Evolutionary conservation across 495 filamentous ascomycete species (phyloP).

Genomic region (Entonaema liquescens): DNA sequence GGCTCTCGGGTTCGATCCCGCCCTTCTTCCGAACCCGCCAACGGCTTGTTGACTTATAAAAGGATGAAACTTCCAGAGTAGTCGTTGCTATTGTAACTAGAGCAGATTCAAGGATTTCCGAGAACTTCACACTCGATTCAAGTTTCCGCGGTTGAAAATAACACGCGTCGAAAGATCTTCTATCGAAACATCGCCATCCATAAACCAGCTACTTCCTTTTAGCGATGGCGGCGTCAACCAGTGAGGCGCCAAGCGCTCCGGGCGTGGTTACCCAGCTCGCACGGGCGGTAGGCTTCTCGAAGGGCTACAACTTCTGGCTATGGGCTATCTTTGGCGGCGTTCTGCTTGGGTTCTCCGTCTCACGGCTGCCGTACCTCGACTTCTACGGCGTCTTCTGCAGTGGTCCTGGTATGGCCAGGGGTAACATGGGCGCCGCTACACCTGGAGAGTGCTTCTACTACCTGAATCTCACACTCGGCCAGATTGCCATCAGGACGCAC

Average conservation of each 20-base stretch:
- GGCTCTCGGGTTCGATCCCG: not conserved
- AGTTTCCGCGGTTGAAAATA: not conserved
- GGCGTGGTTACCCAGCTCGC: slow-evolving; percentile 41
- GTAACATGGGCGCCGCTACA: slow-evolving; percentile 27
- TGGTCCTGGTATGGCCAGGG: not conserved
- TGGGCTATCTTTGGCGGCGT: slow-evolving; percentile 48
- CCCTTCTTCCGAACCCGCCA: not conserved
- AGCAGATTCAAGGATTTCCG: not conserved
- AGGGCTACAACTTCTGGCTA: slow-evolving; percentile 51
- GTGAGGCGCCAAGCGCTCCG: slow-evolving; percentile 9
- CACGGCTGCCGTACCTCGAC: slow-evolving; percentile 49
- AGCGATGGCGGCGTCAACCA: slow-evolving; percentile 21
- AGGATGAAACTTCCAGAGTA: not conserved
- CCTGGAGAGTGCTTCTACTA: slow-evolving; percentile 64
- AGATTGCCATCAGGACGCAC: slow-evolving; percentile 58
- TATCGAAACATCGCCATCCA: not conserved
- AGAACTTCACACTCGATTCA: slow-evolving; percentile 1
- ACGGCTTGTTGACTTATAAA: not conserved
- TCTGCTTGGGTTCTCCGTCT: slow-evolving; percentile 44
- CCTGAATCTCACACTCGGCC: slow-evolving; percentile 35
- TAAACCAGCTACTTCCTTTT: slow-evolving; percentile 1
- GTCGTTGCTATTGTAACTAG: not conserved
- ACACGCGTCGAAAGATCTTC: not conserved
- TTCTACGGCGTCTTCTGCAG: slow-evolving; percentile 45
- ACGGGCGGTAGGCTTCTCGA: slow-evolving; percentile 50